phyloP scores from a whole-genome alignment of 306 rosid genomes.

The Senna siamea region DNA sequence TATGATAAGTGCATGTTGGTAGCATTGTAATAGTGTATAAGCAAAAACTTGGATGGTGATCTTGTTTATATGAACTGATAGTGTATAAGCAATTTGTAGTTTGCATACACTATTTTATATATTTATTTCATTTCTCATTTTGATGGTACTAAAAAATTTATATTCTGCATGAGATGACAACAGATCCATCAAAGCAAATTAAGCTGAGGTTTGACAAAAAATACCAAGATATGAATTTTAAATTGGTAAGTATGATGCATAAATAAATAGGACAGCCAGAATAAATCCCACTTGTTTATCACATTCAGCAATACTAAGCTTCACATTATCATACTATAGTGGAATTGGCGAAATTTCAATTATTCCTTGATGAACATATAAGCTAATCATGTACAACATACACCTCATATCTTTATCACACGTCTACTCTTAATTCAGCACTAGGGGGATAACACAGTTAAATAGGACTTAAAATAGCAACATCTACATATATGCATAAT shows the following conservation, averaged over 20 bases:
- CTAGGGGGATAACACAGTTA: neutral
- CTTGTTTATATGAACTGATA: conserved; percentile 16
- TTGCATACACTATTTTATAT: neutral
- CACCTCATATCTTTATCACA: neutral
- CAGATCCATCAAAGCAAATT: conserved; percentile 60
- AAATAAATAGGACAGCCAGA: too few relatives aligned
- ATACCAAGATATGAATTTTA: too few relatives aligned
- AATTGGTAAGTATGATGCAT: too few relatives aligned
- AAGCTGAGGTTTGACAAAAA: conserved; percentile 76
- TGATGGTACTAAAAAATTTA: conserved; percentile 32
- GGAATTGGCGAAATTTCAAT: neutral
- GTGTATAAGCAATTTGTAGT: conserved; percentile 16
- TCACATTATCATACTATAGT: too few relatives aligned
- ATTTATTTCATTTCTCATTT: conserved; percentile 23
- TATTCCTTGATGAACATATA: neutral
- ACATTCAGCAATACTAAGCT: too few relatives aligned
- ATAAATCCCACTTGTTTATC: too few relatives aligned
- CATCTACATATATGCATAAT: conserved; percentile 17
- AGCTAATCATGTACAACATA: neutral
- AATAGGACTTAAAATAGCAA: conserved; percentile 19
- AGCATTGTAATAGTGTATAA: neutral
- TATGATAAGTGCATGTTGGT: conserved; percentile 17
- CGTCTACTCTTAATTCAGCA: neutral
- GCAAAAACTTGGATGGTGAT: conserved; percentile 20
- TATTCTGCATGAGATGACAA: conserved; percentile 57